Percentiles rank a stretch among this genome's conserved stretches.
phyloP scores from a whole-genome alignment of 129 eudicot species.

The Flaveria trinervia region DNA sequence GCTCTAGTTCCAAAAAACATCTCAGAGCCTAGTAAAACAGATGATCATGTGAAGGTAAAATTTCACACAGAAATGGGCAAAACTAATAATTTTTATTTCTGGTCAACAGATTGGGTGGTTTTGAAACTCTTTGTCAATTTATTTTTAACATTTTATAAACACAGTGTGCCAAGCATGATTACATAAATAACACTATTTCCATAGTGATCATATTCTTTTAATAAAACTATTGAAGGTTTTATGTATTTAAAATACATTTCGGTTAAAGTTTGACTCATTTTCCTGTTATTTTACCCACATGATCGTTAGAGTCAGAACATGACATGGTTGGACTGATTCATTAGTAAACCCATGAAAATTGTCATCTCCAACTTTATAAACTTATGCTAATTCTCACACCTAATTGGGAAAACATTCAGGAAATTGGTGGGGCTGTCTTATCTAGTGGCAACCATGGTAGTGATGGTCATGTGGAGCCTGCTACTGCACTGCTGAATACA shows the following conservation, averaged over 20 bases:
- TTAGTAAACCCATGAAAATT: neutral
- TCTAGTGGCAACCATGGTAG: constrained; percentile 10
- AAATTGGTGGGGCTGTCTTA: constrained; percentile 16
- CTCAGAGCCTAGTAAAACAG: constrained; percentile 27
- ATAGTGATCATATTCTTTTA: neutral
- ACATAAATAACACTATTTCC: neutral
- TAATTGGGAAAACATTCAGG: constrained; percentile 26
- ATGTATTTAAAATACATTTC: neutral
- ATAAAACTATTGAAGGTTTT: neutral
- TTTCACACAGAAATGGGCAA: neutral
- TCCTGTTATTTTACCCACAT: neutral
- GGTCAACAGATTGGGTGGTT: constrained; percentile 2
- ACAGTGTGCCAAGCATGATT: neutral
- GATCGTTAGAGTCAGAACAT: neutral
- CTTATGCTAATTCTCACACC: neutral
- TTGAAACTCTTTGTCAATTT: too few species aligned
- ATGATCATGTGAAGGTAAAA: constrained; percentile 25
- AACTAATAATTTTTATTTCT: neutral
- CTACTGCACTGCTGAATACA: neutral
- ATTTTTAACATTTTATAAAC: too few species aligned
- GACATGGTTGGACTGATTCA: neutral
- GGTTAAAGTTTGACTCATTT: neutral
- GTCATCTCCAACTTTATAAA: neutral
- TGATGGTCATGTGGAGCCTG: constrained; percentile 20
- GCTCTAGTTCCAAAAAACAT: constrained; percentile 12